Evolutionary conservation across 1,139 yeast species (phyloP).

Genomic region (Scheffersomyces parashehatae): DNA sequence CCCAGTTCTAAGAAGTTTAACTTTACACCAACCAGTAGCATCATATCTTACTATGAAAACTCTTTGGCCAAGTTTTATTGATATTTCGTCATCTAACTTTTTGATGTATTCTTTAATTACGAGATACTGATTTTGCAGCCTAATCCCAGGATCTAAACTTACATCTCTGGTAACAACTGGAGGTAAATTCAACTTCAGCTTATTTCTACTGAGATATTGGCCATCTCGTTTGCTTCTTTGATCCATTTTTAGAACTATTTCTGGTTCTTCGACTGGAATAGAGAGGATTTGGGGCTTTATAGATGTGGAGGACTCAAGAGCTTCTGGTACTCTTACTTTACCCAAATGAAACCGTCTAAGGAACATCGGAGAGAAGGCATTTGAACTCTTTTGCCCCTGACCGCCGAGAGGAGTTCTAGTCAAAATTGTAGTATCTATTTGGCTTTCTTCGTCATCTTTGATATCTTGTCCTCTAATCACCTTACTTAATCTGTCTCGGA

Average conservation of each 20-base stretch:
- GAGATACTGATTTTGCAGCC: conserved; percentile 9
- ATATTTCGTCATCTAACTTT: conserved; percentile 35
- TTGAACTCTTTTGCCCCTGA: neutral
- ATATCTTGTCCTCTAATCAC: conserved; percentile 11
- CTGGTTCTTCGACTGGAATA: too few relatives aligned
- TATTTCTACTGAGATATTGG: neutral
- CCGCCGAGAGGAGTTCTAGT: too few relatives aligned
- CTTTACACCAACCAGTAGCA: conserved; percentile 45
- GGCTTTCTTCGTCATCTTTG: conserved; percentile 1
- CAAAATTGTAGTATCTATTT: conserved; percentile 1
- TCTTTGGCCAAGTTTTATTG: conserved; percentile 32
- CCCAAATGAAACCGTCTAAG: conserved; percentile 34
- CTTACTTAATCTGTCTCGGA: conserved; percentile 22
- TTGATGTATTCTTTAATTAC: conserved; percentile 31
- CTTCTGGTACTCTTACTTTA: neutral
- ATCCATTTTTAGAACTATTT: too few relatives aligned
- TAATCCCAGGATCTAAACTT: too few relatives aligned
- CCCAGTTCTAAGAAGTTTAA: conserved; percentile 13
- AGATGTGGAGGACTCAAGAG: neutral
- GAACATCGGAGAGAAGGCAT: conserved; percentile 32
- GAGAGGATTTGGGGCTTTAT: conserved; percentile 1
- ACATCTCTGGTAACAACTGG: neutral
- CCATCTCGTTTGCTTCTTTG: neutral
- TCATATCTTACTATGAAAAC: conserved; percentile 28
- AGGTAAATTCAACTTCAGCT: conserved; percentile 1